phyloP scores from a whole-genome alignment of 2,329 filamentous ascomycete species.

The Penicillium glabrum region DNA sequence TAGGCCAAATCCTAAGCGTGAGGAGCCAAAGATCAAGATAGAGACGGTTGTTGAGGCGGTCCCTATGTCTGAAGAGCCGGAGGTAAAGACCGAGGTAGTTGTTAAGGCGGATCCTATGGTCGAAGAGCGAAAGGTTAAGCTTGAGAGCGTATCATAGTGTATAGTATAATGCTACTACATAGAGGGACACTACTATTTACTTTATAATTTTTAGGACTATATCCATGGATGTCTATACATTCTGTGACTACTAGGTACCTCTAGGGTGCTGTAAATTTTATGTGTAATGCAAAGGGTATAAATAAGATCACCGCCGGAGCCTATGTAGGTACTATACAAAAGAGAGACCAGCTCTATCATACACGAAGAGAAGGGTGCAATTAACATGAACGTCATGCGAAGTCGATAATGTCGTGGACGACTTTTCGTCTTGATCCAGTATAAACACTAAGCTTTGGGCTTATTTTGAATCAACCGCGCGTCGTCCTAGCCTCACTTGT shows the following conservation, averaged over 20 bases:
- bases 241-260: background rate
- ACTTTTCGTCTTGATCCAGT: too few relatives aligned
- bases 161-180: background rate
- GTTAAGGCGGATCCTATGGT: background rate
- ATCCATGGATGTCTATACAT: background rate
- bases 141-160: slow-evolving; percentile 4
- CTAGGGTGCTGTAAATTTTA: background rate
- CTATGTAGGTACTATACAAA: background rate
- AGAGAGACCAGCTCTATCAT: background rate
- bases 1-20: slow-evolving; percentile 45
- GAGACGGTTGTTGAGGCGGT: slow-evolving; percentile 8
- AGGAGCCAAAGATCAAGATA: slow-evolving; percentile 26
- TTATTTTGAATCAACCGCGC: slow-evolving; percentile 1
- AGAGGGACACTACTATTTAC: background rate
- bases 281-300: background rate
- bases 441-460: background rate
- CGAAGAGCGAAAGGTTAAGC: background rate
- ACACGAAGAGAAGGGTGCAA: background rate
- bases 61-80: background rate
- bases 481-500: slow-evolving; percentile 1
- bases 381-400: background rate
- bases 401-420: background rate
- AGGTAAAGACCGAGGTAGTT: background rate
- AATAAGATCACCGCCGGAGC: background rate
- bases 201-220: background rate